A percentile compares a stretch with the other conserved stretches of the same genome.
These are phyloP conservation scores for Dichotomopilus funicola DNA, from an alignment of 2,329 filamentous ascomycete genomes.

Conservation along the genomic window DNA sequence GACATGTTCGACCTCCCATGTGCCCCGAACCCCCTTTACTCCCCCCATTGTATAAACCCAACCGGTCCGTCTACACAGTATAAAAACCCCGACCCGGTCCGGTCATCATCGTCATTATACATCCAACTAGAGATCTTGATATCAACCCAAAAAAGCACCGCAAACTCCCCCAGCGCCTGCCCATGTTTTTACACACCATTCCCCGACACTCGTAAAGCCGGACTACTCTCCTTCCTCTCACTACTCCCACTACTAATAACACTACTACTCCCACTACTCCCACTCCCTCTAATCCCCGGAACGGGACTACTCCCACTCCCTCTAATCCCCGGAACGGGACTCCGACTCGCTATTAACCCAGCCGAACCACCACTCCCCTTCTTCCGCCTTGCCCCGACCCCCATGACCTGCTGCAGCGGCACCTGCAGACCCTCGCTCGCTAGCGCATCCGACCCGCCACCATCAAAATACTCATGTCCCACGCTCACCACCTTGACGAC, in stretches of 20 bases:
- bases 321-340: neutral
- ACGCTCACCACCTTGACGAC: conserved; percentile 64
- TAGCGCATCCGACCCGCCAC: conserved; percentile 26
- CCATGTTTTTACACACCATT: neutral
- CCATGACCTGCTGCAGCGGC: neutral
- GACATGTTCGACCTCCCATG: too few relatives aligned
- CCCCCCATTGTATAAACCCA: too few relatives aligned
- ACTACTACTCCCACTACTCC: neutral
- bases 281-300: neutral
- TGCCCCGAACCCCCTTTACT: too few relatives aligned
- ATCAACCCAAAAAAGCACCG: too few relatives aligned
- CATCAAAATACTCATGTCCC: conserved; percentile 58
- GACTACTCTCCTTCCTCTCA: neutral
- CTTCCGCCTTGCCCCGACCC: conserved; percentile 2
- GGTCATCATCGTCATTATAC: too few relatives aligned
- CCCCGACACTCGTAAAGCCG: neutral
- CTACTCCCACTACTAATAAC: too few relatives aligned
- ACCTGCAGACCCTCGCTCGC: neutral
- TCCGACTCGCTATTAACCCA: neutral
- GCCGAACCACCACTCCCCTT: neutral
- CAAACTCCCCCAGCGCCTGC: neutral
- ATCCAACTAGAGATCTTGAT: too few relatives aligned
- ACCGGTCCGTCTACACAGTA: too few relatives aligned
- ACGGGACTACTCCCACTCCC: neutral
- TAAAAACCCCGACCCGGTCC: too few relatives aligned